A percentile compares a stretch with the other conserved stretches of the same genome.
phyloP scores from a whole-genome alignment of 2,329 filamentous ascomycete genomes.

The Xylariaceae sp. region DNA sequence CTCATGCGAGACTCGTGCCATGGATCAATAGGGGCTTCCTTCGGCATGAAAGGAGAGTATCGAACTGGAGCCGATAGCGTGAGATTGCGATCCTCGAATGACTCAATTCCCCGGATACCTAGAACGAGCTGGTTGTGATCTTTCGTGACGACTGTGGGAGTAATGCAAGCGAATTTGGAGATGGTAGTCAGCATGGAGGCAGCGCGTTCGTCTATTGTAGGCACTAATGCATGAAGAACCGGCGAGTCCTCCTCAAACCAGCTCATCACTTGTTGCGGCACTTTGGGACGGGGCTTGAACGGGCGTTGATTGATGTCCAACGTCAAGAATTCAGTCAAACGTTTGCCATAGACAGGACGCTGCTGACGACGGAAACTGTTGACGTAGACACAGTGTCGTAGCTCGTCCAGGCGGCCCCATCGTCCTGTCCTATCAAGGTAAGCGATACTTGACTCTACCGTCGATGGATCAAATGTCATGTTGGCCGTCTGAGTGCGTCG shows the following conservation, averaged over 20 bases:
- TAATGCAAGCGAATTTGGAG: conserved; percentile 86
- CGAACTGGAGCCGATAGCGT: conserved; percentile 52
- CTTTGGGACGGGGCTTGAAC: conserved; percentile 54
- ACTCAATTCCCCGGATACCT: conserved; percentile 53
- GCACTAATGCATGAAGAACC: conserved; percentile 61
- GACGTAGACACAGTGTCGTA: conserved; percentile 75
- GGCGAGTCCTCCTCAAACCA: conserved; percentile 71
- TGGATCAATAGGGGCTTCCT: conserved; percentile 61
- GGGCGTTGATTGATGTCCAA: conserved; percentile 56
- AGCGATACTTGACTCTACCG: conserved; percentile 62
- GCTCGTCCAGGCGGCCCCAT: conserved; percentile 67
- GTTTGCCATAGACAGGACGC: conserved; percentile 73
- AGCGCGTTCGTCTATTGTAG: conserved; percentile 68
- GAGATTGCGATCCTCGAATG: conserved; percentile 53
- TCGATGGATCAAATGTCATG: conserved; percentile 57
- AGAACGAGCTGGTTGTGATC: conserved; percentile 67
- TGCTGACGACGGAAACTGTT: conserved; percentile 77
- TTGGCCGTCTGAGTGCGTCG: conserved; percentile 51
- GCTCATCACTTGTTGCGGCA: conserved; percentile 58
- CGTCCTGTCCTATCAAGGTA: conserved; percentile 67
- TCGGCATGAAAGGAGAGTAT: conserved; percentile 52
- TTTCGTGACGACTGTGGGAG: conserved; percentile 77
- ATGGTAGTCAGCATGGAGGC: conserved; percentile 68
- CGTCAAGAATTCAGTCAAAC: conserved; percentile 68
- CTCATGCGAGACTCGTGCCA: conserved; percentile 94